Conservation (phyloP, 1,139 yeast species). For the Geotrichum histeridarum region DNA sequence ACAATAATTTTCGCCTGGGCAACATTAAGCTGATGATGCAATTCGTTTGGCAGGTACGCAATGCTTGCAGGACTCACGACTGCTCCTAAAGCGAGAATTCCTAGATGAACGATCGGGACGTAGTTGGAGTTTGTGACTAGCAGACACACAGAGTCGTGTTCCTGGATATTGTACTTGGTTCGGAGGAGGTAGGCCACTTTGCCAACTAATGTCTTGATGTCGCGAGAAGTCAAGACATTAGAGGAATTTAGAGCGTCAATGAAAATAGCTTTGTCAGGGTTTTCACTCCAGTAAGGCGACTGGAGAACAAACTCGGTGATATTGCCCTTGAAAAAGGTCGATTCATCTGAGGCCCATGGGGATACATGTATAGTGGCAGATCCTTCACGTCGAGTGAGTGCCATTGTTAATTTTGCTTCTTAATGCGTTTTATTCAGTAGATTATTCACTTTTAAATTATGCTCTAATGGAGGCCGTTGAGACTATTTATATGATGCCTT, state of each 20-base stretch:
- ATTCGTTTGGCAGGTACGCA: slow-evolving; percentile 36
- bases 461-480: too few relatives aligned
- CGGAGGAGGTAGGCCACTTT: slow-evolving; percentile 27
- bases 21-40: slow-evolving; percentile 35
- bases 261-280: slow-evolving; percentile 9
- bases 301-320: slow-evolving; percentile 16
- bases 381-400: slow-evolving; percentile 10
- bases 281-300: slow-evolving; percentile 7
- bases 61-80: slow-evolving; percentile 38
- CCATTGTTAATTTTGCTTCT: neutral
- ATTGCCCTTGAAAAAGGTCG: slow-evolving; percentile 11
- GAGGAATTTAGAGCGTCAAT: slow-evolving; percentile 17
- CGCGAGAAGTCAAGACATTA: slow-evolving; percentile 23
- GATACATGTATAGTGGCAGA: slow-evolving; percentile 15
- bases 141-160: slow-evolving; percentile 34
- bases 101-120: slow-evolving; percentile 33
- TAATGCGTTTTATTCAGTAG: too few relatives aligned
- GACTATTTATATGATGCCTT: too few relatives aligned
- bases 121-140: slow-evolving; percentile 34
- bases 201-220: slow-evolving; percentile 25
- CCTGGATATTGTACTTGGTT: slow-evolving; percentile 25
- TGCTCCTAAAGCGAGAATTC: slow-evolving; percentile 36
- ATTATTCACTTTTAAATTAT: too few relatives aligned
- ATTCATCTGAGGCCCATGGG: slow-evolving; percentile 13
- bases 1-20: slow-evolving; percentile 33